A percentile compares a stretch with the other conserved stretches of the same genome.
Conservation (phyloP, 2,329 filamentous ascomycete species). For the Ophiostoma sp. region DNA sequence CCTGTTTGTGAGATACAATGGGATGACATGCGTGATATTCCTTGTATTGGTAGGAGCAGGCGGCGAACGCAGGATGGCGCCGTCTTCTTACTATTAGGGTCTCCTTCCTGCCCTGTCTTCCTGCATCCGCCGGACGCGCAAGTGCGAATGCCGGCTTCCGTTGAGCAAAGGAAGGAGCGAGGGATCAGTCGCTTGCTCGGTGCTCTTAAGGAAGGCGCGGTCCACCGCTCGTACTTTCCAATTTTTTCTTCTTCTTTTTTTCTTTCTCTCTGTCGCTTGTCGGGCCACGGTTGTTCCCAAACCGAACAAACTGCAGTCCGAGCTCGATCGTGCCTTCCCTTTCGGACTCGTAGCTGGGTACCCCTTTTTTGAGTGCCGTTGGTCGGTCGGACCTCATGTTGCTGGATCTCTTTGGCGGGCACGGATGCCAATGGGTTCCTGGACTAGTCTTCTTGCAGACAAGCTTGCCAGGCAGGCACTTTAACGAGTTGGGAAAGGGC, state of each 20-base stretch:
- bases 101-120: not conserved
- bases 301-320: not conserved
- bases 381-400: not conserved
- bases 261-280: not conserved
- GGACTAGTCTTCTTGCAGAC: conserved; percentile 32
- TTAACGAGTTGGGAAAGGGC: not conserved
- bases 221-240: not conserved
- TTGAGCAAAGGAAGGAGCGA: not conserved
- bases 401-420: conserved; percentile 27
- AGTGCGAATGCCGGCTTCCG: not conserved
- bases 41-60: conserved; percentile 1
- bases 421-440: conserved; percentile 28
- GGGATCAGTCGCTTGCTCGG: not conserved
- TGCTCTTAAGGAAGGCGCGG: not conserved
- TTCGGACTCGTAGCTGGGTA: not conserved
- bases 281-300: not conserved
- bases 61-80: not conserved
- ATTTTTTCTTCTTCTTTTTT: no score
- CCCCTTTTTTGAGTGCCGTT: not conserved
- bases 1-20: not conserved
- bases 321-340: not conserved
- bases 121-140: conserved; percentile 1
- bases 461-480: conserved; percentile 20
- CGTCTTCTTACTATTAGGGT: not conserved
- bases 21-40: conserved; percentile 5